phyloP scores from a whole-genome alignment of 768 basidiomycete genomes.

The Termitomyces sp. region DNA sequence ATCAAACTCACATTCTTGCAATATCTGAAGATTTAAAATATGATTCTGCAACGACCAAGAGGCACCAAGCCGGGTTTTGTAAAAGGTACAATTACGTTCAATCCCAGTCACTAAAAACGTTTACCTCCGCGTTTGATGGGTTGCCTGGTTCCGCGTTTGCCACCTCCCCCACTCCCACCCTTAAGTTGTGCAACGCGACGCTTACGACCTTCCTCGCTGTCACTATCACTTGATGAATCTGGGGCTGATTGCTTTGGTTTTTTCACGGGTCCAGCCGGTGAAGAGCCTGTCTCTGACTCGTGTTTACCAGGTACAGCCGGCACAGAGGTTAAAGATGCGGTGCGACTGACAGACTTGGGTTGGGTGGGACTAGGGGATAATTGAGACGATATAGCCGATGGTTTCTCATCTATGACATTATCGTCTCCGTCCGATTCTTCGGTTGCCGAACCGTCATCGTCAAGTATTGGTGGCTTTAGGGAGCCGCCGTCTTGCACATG shows the following conservation, averaged over 20 bases:
- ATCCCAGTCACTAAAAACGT: slow-evolving; percentile 43
- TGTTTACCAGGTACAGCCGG: not conserved
- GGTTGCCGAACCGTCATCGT: slow-evolving; percentile 40
- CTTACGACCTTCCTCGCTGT: slow-evolving; percentile 52
- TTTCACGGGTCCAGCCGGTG: slow-evolving; percentile 43
- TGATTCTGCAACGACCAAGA: not conserved
- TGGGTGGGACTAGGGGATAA: not conserved
- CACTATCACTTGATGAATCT: slow-evolving; percentile 41
- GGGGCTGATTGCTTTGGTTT: slow-evolving; percentile 38
- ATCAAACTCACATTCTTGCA: not conserved
- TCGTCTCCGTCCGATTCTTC: slow-evolving; percentile 34
- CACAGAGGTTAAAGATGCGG: not conserved
- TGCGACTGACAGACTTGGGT: slow-evolving; percentile 1
- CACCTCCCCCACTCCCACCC: slow-evolving; percentile 22
- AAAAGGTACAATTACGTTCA: not conserved
- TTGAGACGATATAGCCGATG: not conserved
- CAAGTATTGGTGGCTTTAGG: slow-evolving; percentile 14
- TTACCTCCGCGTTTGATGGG: slow-evolving; percentile 73
- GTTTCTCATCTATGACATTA: slow-evolving; percentile 14
- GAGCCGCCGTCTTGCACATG: not conserved
- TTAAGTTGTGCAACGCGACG: slow-evolving; percentile 34
- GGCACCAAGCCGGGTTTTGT: not conserved
- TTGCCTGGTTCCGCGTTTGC: slow-evolving; percentile 54
- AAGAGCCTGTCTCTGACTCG: slow-evolving; percentile 44
- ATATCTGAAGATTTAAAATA: not conserved